phyloP scores from a whole-genome alignment of 805 yeast genomes.

The Candida verbasci region DNA sequence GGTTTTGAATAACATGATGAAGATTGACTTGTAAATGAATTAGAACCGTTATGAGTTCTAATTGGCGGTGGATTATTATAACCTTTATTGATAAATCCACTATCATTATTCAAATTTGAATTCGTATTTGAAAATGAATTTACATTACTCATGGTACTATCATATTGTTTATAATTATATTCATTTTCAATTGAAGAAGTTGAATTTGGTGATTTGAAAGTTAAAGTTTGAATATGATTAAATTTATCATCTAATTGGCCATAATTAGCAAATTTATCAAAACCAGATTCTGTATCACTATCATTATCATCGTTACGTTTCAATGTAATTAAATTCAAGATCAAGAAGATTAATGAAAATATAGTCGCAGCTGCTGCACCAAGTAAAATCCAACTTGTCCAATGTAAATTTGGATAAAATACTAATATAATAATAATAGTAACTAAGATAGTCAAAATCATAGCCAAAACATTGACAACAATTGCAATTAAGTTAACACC shows the following conservation, averaged over 20 bases:
- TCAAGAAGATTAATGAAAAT: conserved; percentile 46
- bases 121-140: neutral
- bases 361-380: conserved; percentile 61
- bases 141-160: neutral
- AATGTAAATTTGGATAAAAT: conserved; percentile 60
- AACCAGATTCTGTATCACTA: conserved; percentile 12
- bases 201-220: conserved; percentile 4
- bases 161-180: conserved; percentile 16
- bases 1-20: conserved; percentile 25
- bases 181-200: conserved; percentile 18
- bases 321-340: conserved; percentile 28
- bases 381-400: conserved; percentile 72
- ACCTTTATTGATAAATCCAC: conserved; percentile 2
- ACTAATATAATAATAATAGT: conserved; percentile 53
- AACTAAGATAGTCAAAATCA: conserved; percentile 49
- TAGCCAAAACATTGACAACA: conserved; percentile 44
- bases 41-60: neutral
- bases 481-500: conserved; percentile 36
- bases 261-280: conserved; percentile 4
- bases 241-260: conserved; percentile 18
- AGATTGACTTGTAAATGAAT: conserved; percentile 3
- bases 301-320: conserved; percentile 14
- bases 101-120: no score
- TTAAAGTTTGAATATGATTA: conserved; percentile 7
- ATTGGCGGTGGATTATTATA: conserved; percentile 1